A percentile compares a stretch with the other conserved stretches of the same genome.
Conservation (phyloP, 192 early-diverging fungal genomes). For the Obelidium mucronatum region DNA sequence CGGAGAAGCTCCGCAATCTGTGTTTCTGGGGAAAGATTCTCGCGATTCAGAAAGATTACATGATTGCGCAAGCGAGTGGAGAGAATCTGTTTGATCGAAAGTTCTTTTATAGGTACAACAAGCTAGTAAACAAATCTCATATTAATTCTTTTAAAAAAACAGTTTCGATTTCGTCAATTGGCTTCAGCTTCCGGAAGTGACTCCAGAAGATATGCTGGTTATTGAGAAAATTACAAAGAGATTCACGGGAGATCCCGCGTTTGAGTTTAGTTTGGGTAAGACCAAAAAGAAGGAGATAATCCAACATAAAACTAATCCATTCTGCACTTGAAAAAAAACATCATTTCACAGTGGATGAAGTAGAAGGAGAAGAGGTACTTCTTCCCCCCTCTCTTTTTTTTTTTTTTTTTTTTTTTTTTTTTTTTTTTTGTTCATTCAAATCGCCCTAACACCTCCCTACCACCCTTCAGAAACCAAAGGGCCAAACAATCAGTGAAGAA, state of each 20-base stretch:
- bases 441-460: neutral
- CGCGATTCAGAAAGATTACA: slow-evolving; percentile 63
- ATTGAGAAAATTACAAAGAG: slow-evolving; percentile 49
- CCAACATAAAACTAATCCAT: neutral
- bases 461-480: slow-evolving; percentile 27
- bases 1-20: slow-evolving; percentile 60
- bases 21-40: slow-evolving; percentile 65
- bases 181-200: slow-evolving; percentile 61
- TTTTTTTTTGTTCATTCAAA: neutral
- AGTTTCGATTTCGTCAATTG: slow-evolving; percentile 61
- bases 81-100: slow-evolving; percentile 56
- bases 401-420: neutral
- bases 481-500: slow-evolving; percentile 55
- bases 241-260: slow-evolving; percentile 61
- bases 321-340: neutral
- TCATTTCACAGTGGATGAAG: slow-evolving; percentile 17
- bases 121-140: neutral
- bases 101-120: slow-evolving; percentile 57
- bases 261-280: slow-evolving; percentile 51
- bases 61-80: slow-evolving; percentile 52
- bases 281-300: neutral
- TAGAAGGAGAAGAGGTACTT: slow-evolving; percentile 41
- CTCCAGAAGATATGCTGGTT: slow-evolving; percentile 45
- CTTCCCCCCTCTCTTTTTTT: neutral
- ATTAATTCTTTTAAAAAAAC: neutral